Conservation (phyloP, 805 yeast genomes). For the Candida andamanensis region DNA sequence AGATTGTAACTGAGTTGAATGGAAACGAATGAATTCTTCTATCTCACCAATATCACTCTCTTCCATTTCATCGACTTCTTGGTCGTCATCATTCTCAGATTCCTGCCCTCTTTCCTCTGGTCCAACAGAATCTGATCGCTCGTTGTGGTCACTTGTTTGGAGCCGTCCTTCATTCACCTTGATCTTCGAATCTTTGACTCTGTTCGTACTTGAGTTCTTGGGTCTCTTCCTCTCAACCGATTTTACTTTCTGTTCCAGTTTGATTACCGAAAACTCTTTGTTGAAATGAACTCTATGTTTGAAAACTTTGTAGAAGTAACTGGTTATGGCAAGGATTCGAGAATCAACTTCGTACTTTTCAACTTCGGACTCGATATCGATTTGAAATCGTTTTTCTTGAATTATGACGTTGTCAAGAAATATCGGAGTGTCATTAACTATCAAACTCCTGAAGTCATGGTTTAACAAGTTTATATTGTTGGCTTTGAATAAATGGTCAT, state of each 20-base stretch:
- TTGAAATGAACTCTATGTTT: conserved; percentile 1
- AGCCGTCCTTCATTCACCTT: background rate
- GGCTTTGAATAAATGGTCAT: conserved; percentile 37
- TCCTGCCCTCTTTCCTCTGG: background rate
- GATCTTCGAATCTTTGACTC: background rate
- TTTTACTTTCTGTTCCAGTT: conserved; percentile 1
- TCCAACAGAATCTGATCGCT: background rate
- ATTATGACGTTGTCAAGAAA: conserved; percentile 10
- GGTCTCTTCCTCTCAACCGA: conserved; percentile 1
- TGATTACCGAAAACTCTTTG: background rate
- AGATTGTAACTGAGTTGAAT: conserved; percentile 23
- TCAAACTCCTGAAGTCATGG: conserved; percentile 16
- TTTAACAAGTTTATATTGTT: conserved; percentile 18
- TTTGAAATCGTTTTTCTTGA: background rate
- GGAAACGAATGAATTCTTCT: conserved; percentile 30
- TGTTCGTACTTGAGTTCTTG: background rate
- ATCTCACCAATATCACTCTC: conserved; percentile 19
- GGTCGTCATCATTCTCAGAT: conserved; percentile 1
- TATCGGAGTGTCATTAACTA: conserved; percentile 9
- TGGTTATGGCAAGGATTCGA: conserved; percentile 23
- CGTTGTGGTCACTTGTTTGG: too few species aligned
- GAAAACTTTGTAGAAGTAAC: conserved; percentile 4
- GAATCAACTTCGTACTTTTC: conserved; percentile 21
- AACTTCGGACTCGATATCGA: conserved; percentile 6
- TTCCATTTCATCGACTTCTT: conserved; percentile 4